Evolutionary conservation across 2,329 filamentous ascomycete species (phyloP).

Genomic region (Xylaria sp.): DNA sequence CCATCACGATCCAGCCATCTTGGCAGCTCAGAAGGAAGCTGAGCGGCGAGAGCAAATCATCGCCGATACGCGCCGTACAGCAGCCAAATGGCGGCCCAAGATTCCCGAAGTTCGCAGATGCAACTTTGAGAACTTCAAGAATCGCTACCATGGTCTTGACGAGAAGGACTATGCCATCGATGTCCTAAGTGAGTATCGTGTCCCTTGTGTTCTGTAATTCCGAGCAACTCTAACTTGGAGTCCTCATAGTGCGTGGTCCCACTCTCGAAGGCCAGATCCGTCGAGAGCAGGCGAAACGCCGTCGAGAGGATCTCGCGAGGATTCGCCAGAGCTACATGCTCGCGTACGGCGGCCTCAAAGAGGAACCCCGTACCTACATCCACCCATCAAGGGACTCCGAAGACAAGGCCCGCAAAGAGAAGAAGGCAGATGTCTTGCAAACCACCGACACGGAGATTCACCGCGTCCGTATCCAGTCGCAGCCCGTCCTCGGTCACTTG

Average conservation of each 20-base stretch:
- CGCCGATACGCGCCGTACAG: constrained; percentile 43
- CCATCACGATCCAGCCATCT: constrained; percentile 39
- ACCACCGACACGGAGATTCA: constrained; percentile 32
- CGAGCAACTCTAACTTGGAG: background rate
- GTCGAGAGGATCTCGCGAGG: constrained; percentile 46
- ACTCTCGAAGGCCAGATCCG: constrained; percentile 47
- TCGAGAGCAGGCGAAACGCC: constrained; percentile 45
- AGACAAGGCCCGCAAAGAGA: constrained; percentile 32
- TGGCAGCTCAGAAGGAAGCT: constrained; percentile 44
- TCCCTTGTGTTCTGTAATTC: background rate
- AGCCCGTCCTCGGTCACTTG: constrained; percentile 47
- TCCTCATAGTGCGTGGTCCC: constrained; percentile 36
- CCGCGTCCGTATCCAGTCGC: constrained; percentile 49
- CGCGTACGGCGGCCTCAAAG: constrained; percentile 23
- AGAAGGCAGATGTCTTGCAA: constrained; percentile 30
- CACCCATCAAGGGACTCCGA: constrained; percentile 25
- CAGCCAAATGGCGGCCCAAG: constrained; percentile 49
- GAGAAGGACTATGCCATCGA: constrained; percentile 49
- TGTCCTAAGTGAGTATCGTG: constrained; percentile 38
- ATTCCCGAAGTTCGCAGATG: constrained; percentile 49
- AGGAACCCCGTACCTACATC: constrained; percentile 16
- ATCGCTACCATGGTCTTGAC: constrained; percentile 45
- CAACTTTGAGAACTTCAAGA: constrained; percentile 53
- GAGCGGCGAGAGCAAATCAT: constrained; percentile 47
- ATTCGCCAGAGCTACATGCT: constrained; percentile 42